Percentiles rank a stretch among this genome's conserved stretches.
Evolutionary conservation across 2,329 filamentous ascomycete genomes (phyloP).

Genomic region (Pseudophaeomoniella oleicola): DNA sequence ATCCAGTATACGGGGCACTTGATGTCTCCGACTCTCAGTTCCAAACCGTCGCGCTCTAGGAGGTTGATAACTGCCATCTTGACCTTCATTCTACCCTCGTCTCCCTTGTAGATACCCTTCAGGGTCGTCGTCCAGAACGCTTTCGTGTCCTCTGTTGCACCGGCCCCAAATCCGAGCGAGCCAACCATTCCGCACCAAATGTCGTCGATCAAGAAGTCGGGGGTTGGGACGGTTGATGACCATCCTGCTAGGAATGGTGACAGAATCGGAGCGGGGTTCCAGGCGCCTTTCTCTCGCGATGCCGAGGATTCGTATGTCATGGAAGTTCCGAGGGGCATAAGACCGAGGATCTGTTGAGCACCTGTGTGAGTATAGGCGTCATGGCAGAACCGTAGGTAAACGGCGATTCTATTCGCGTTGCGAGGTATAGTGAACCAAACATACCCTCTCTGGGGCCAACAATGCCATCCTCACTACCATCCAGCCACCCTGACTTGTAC

Average conservation of each 20-base stretch:
- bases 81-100: constrained; percentile 31
- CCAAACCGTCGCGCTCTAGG: constrained; percentile 32
- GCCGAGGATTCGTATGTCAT: constrained; percentile 34
- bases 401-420: too few species aligned
- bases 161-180: constrained; percentile 31
- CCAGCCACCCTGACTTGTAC: constrained; percentile 41
- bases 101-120: constrained; percentile 30
- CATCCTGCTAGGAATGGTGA: constrained; percentile 23
- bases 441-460: constrained; percentile 32
- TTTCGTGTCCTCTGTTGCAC: constrained; percentile 19
- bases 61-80: constrained; percentile 37
- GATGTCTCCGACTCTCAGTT: constrained; percentile 30
- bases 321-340: constrained; percentile 37
- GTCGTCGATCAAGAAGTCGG: constrained; percentile 26
- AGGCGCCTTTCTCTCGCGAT: constrained; percentile 31
- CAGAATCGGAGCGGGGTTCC: constrained; percentile 25
- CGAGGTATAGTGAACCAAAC: too few species aligned
- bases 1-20: constrained; percentile 37
- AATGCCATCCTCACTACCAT: constrained; percentile 37
- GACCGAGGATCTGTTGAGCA: constrained; percentile 33
- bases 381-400: too few species aligned
- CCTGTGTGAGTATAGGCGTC: too few species aligned
- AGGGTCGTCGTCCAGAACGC: constrained; percentile 31
- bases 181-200: constrained; percentile 31
- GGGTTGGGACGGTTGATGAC: constrained; percentile 22